These are phyloP conservation scores for Bruguiera gymnorhiza DNA, from an alignment of 345 rosid species.

Conservation along the genomic window DNA sequence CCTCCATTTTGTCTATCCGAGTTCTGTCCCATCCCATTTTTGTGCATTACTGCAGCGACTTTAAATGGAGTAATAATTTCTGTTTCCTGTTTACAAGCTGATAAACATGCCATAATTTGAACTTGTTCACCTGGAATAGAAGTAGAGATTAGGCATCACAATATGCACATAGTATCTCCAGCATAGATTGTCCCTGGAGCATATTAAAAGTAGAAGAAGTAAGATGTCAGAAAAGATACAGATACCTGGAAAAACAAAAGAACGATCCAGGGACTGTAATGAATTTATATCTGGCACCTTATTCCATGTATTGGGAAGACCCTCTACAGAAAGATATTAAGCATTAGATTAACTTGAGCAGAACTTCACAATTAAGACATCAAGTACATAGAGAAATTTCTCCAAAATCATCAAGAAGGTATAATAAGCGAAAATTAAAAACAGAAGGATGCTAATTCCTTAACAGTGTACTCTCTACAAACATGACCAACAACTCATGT, in stretches of 20 bases:
- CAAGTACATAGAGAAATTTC: not conserved
- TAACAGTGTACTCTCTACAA: too few relatives aligned
- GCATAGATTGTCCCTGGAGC: not conserved
- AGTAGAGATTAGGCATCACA: constrained; percentile 19
- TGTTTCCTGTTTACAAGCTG: constrained; percentile 65
- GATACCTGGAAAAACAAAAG: constrained; percentile 90
- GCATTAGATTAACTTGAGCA: constrained; percentile 7
- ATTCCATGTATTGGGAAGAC: constrained; percentile 69
- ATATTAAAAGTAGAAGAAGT: constrained; percentile 18
- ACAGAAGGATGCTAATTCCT: too few relatives aligned
- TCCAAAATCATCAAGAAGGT: not conserved
- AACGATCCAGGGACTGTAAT: constrained; percentile 62
- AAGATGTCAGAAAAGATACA: constrained; percentile 12
- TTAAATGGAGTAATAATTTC: constrained; percentile 91
- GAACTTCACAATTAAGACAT: not conserved
- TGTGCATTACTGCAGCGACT: constrained; percentile 85
- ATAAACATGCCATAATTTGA: constrained; percentile 85
- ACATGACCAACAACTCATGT: too few relatives aligned
- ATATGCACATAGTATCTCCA: not conserved
- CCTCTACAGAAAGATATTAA: constrained; percentile 45
- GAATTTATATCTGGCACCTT: constrained; percentile 57
- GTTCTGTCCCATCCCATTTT: constrained; percentile 57
- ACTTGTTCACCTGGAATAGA: constrained; percentile 77
- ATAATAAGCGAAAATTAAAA: not conserved
- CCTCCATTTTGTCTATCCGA: constrained; percentile 51